These are phyloP conservation scores for Mycena citricolor DNA, from an alignment of 1,284 basidiomycete species.

Conservation along the genomic window DNA sequence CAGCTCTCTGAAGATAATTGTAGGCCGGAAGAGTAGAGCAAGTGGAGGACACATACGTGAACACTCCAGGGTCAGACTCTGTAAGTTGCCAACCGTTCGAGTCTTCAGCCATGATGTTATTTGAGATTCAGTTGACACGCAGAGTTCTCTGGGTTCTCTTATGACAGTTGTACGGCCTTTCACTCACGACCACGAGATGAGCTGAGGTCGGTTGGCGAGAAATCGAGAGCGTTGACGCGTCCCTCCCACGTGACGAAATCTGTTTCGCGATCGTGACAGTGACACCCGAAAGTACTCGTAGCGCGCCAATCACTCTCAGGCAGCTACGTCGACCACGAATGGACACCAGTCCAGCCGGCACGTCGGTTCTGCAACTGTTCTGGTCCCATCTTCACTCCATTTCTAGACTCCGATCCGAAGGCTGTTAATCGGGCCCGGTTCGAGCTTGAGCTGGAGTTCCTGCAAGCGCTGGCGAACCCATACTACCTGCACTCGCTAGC, in stretches of 20 bases:
- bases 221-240: too few relatives aligned
- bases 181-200: too few relatives aligned
- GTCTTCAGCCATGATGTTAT: too few relatives aligned
- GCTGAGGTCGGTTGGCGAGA: too few relatives aligned
- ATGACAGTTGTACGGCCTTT: too few relatives aligned
- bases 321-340: too few relatives aligned
- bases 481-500: slow-evolving; percentile 88
- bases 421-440: slow-evolving; percentile 80
- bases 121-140: too few relatives aligned
- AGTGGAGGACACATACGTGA: slow-evolving; percentile 55
- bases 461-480: slow-evolving; percentile 94
- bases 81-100: slow-evolving; percentile 81
- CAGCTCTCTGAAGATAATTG: slow-evolving; percentile 53
- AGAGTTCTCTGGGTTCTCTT: too few relatives aligned
- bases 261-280: slow-evolving; percentile 1
- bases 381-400: slow-evolving; percentile 23
- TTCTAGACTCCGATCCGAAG: slow-evolving; percentile 48
- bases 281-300: slow-evolving; percentile 16
- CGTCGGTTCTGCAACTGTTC: background rate
- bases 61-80: slow-evolving; percentile 80
- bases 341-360: too few relatives aligned
- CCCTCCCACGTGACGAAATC: too few relatives aligned
- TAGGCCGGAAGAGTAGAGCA: slow-evolving; percentile 5
- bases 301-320: too few relatives aligned
- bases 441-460: slow-evolving; percentile 91